Conservation (phyloP, 495 filamentous ascomycete species). For the Hamigera avellanea region DNA sequence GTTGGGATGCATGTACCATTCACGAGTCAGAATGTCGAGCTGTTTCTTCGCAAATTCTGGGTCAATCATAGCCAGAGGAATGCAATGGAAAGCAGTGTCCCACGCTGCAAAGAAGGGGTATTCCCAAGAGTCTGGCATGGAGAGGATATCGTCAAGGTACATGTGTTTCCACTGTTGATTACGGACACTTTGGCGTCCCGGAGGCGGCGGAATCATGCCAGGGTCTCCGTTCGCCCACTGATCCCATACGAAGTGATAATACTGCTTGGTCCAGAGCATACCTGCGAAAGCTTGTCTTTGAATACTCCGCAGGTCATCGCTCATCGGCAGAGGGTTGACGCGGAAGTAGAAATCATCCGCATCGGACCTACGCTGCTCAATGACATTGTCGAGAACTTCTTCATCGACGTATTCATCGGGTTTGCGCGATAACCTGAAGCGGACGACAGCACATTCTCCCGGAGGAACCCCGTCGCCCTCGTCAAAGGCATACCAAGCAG, state of each 20-base stretch:
- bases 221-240: constrained; percentile 85
- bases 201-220: constrained; percentile 68
- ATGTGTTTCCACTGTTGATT: constrained; percentile 90
- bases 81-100: constrained; percentile 95
- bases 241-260: constrained; percentile 93
- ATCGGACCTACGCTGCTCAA: constrained; percentile 73
- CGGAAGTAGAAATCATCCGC: constrained; percentile 93
- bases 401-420: constrained; percentile 73
- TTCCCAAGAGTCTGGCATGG: constrained; percentile 98
- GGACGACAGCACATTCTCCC: constrained; percentile 88
- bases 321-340: constrained; percentile 88
- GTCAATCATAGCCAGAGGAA: constrained; percentile 92
- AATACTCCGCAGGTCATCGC: constrained; percentile 88
- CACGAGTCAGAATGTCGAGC: constrained; percentile 83
- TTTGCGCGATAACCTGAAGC: constrained; percentile 73
- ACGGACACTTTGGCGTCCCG: constrained; percentile 65
- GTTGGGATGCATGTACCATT: constrained; percentile 99
- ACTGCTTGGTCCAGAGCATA: constrained; percentile 98
- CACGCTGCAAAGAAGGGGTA: constrained; percentile 98
- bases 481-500: constrained; percentile 86
- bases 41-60: constrained; percentile 97
- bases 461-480: constrained; percentile 76
- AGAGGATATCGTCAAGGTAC: constrained; percentile 85
- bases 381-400: constrained; percentile 81
- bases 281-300: constrained; percentile 88